Base-by-base conservation (phyloP, 768 basidiomycete species). In the Cystofilobasidium capitatum region DNA sequence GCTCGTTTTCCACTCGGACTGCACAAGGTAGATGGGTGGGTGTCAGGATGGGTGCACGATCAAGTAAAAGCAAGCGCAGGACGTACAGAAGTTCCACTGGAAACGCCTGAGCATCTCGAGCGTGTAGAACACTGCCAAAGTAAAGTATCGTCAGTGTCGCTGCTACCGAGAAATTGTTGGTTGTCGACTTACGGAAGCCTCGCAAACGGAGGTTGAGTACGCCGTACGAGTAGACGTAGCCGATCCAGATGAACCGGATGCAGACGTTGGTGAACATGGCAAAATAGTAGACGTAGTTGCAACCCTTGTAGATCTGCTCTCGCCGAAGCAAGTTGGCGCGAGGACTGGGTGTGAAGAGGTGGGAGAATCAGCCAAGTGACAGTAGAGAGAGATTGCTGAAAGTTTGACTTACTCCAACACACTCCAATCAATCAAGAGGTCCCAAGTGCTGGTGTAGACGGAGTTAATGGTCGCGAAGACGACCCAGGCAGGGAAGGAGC, bases 401-500 rank as follows among this genome's bases (percentile, higher is more conserved):
- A 33, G 14, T 14, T 42, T 42, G 10, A 33, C 51, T 8, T 17
- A 55, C 45, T 83, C 81, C 49, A 91, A 79, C 51, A 98, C 74
- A 1, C 88, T 89, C 94, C 94, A 97, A 76, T 98, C 94, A 84
- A 93, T 88, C 13, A 87, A 74, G 37, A 91, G 93, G n/a, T 69
- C 68, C 68, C 96, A 97, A 42, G 83, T 75, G 47, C 81, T 81
- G 6, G 85, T 83, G 75, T 96, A 99, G 2, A 82, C 66, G 0
- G 91, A 82, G 73, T 84, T 86, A 54, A 84, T 72, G 10, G 82
- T 80, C 17, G 81, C 86, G 45, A 82, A 81, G 16, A 94, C 73
- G 71, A 85, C 82, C 82, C 86, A 94, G 0, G 87, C 71, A 0
- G 82, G 82, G 72, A 93, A 88, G 22, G 79, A 69, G 33, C 66